A percentile compares a stretch with the other conserved stretches of the same genome.
Evolutionary conservation across 2,329 filamentous ascomycete genomes (phyloP).

Genomic region (Nemania serpens): DNA sequence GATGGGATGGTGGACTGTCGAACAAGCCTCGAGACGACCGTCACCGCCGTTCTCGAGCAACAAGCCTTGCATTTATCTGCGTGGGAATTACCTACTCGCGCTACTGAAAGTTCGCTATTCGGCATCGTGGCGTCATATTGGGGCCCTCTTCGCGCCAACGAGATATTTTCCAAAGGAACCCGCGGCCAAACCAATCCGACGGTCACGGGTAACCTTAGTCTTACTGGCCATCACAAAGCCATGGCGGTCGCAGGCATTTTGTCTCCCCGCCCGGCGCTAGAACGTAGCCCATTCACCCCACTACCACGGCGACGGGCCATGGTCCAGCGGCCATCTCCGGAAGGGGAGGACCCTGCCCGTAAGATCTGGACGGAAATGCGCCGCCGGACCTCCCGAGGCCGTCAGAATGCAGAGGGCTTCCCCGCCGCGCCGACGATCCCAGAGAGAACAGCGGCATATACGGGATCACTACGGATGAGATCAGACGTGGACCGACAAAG

Average conservation of each 20-base stretch:
- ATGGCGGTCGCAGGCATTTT: background rate
- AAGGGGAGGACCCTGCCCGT: conserved; percentile 34
- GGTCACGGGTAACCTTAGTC: background rate
- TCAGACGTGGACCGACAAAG: conserved; percentile 31
- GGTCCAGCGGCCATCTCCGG: conserved; percentile 20
- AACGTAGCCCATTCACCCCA: conserved; percentile 17
- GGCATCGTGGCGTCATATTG: conserved; percentile 54
- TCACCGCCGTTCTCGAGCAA: conserved; percentile 55
- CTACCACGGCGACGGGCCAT: conserved; percentile 28
- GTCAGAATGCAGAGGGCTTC: conserved; percentile 21
- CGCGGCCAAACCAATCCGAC: conserved; percentile 19
- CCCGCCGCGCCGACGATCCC: conserved; percentile 14
- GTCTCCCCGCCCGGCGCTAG: background rate
- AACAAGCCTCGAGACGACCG: conserved; percentile 59
- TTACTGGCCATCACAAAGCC: background rate
- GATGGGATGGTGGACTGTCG: conserved; percentile 46
- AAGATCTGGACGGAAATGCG: conserved; percentile 42
- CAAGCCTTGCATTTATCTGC: conserved; percentile 55
- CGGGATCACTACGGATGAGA: conserved; percentile 14
- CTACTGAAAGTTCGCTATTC: conserved; percentile 47
- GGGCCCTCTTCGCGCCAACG: conserved; percentile 51
- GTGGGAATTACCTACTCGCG: conserved; percentile 49
- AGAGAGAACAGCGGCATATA: background rate
- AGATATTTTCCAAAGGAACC: conserved; percentile 47
- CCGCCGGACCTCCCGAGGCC: conserved; percentile 30